A percentile compares a stretch with the other conserved stretches of the same genome.
phyloP scores from a whole-genome alignment of 208 protist species.

The Kentomonas sorsogonicus region DNA sequence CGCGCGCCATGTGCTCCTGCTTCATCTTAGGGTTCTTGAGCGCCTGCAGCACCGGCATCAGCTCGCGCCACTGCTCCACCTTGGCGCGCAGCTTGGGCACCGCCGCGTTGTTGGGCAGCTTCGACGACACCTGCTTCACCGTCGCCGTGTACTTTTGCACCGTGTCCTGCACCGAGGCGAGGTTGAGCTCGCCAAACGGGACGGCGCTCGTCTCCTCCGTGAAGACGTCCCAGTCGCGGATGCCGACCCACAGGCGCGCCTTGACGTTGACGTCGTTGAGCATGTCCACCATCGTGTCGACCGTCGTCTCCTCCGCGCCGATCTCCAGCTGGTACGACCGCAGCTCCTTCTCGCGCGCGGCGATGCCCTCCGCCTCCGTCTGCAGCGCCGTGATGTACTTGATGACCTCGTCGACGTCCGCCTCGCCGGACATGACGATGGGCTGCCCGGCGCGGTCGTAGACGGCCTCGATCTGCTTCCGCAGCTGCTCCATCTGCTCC shows the following conservation, averaged over 20 bases:
- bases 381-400: slow-evolving; percentile 79
- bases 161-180: slow-evolving; percentile 62
- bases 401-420: slow-evolving; percentile 74
- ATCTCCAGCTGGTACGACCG: slow-evolving; percentile 86
- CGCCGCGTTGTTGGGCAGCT: slow-evolving; percentile 75
- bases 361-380: slow-evolving; percentile 69
- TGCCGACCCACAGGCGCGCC: slow-evolving; percentile 73
- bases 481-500: slow-evolving; percentile 90
- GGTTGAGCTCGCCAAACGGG: slow-evolving; percentile 76
- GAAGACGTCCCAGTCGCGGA: slow-evolving; percentile 84
- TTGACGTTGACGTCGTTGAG: slow-evolving; percentile 90
- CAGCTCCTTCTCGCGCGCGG: slow-evolving; percentile 83
- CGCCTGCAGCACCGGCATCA: slow-evolving; percentile 89
- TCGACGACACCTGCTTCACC: slow-evolving; percentile 89
- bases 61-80: slow-evolving; percentile 92
- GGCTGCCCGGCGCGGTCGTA: slow-evolving; percentile 81
- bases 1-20: slow-evolving; percentile 68
- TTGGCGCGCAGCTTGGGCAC: slow-evolving; percentile 73
- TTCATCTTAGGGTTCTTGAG: slow-evolving; percentile 93
- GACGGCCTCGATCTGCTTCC: slow-evolving; percentile 80
- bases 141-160: slow-evolving; percentile 82
- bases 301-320: slow-evolving; percentile 84
- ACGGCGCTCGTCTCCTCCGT: slow-evolving; percentile 46
- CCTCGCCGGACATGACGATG: slow-evolving; percentile 83
- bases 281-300: slow-evolving; percentile 89